These are phyloP conservation scores for Dipodascopsis uninucleata DNA, from an alignment of 805 yeast species.

Conservation along the genomic window DNA sequence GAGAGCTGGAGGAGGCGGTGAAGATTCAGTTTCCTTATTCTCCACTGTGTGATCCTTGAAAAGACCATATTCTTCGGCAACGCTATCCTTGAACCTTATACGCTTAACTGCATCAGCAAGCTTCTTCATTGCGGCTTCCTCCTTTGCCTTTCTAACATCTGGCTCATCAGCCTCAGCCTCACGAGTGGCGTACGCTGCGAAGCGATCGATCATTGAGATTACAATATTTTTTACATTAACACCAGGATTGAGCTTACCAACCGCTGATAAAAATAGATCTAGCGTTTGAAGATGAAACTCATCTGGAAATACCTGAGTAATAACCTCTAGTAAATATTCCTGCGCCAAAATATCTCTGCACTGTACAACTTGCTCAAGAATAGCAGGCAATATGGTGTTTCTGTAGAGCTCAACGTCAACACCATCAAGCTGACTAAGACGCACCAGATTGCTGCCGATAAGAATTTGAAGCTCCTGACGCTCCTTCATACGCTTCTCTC, in stretches of 20 bases:
- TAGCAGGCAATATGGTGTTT: conserved; percentile 62
- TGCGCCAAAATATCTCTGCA: conserved; percentile 92
- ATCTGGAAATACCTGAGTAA: conserved; percentile 92
- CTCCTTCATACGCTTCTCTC: conserved; percentile 68
- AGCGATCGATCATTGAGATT: conserved; percentile 63
- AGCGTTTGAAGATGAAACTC: conserved; percentile 79
- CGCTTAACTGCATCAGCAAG: conserved; percentile 27
- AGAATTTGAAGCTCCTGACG: conserved; percentile 84
- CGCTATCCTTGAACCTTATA: conserved; percentile 23
- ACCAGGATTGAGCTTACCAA: conserved; percentile 62
- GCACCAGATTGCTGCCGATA: conserved; percentile 87
- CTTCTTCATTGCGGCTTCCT: conserved; percentile 20
- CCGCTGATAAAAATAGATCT: conserved; percentile 59
- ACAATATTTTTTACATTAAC: conserved; percentile 67
- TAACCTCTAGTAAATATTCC: conserved; percentile 82
- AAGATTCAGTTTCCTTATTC: conserved; percentile 20
- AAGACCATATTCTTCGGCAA: conserved; percentile 26
- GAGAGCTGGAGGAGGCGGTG: conserved; percentile 20
- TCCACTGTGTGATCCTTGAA: conserved; percentile 22
- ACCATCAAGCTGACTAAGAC: conserved; percentile 76
- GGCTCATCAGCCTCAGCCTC: conserved; percentile 36
- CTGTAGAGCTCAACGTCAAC: conserved; percentile 51
- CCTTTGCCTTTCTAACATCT: conserved; percentile 22
- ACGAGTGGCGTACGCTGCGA: conserved; percentile 51
- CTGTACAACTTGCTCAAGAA: conserved; percentile 86